A percentile compares a stretch with the other conserved stretches of the same genome.
These are phyloP conservation scores for Mycena chlorophos DNA, from an alignment of 768 basidiomycete species.

Conservation along the genomic window DNA sequence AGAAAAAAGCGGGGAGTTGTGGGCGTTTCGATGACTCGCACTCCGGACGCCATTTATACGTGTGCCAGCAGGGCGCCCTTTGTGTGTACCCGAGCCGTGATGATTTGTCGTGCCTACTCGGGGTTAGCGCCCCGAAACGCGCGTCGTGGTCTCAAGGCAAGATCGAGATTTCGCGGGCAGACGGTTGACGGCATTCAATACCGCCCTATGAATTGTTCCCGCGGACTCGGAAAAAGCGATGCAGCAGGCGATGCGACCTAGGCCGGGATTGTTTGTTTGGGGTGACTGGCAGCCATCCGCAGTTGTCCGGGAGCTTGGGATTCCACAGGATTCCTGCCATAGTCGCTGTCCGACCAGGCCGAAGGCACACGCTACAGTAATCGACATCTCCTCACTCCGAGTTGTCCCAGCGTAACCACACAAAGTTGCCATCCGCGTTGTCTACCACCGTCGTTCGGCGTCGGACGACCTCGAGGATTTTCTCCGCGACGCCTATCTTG, in stretches of 20 bases:
- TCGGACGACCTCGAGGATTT: constrained; percentile 72
- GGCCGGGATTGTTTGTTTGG: neutral
- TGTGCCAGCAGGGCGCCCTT: neutral
- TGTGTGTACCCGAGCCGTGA: neutral
- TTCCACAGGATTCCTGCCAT: neutral
- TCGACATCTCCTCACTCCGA: too few species aligned
- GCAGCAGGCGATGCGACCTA: constrained; percentile 10
- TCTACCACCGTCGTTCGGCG: constrained; percentile 65
- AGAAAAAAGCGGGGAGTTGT: too few species aligned
- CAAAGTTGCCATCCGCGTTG: constrained; percentile 58
- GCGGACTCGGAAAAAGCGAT: constrained; percentile 19
- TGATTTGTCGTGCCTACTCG: constrained; percentile 3
- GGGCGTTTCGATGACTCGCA: neutral
- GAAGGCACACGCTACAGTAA: too few species aligned
- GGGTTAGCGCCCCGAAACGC: constrained; percentile 19
- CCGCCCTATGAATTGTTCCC: constrained; percentile 19
- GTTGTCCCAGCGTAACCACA: constrained; percentile 67
- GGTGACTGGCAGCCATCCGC: constrained; percentile 6
- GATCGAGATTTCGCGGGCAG: constrained; percentile 8
- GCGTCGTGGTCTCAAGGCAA: constrained; percentile 4
- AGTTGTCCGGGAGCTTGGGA: constrained; percentile 5
- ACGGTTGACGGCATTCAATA: constrained; percentile 7
- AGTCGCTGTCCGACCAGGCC: neutral
- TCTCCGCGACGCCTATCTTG: constrained; percentile 68
- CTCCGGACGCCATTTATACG: constrained; percentile 12